These are phyloP conservation scores for Ganoderma sp. DNA, from an alignment of 1,284 basidiomycete species.

Conservation along the genomic window DNA sequence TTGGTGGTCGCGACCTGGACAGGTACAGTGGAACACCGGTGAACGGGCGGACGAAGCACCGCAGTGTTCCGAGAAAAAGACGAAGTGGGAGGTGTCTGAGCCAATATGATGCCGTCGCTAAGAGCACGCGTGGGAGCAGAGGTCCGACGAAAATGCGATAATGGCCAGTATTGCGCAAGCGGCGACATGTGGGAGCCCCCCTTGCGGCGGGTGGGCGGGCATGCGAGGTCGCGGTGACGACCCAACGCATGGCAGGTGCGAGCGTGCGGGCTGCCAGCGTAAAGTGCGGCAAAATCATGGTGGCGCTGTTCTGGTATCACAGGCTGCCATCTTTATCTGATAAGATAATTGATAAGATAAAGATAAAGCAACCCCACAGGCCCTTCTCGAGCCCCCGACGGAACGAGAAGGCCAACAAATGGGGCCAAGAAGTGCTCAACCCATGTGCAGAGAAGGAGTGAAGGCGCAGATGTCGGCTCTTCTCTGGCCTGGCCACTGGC, in stretches of 20 bases:
- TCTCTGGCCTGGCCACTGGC: not conserved
- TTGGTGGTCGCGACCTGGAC: not conserved
- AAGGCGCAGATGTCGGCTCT: not conserved
- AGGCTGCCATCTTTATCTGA: not conserved
- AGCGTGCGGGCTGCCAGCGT: not conserved
- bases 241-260: constrained; percentile 4
- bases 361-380: not conserved
- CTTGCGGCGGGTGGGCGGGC: not conserved
- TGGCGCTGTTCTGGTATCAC: constrained; percentile 15
- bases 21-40: not conserved
- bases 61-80: constrained; percentile 10
- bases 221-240: not conserved
- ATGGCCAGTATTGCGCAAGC: constrained; percentile 14
- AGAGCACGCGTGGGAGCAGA: not conserved
- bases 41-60: not conserved
- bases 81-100: constrained; percentile 10
- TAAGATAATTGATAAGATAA: constrained; percentile 8
- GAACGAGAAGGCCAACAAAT: not conserved
- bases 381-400: not conserved
- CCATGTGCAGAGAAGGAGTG: not conserved
- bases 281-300: constrained; percentile 8
- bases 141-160: constrained; percentile 17
- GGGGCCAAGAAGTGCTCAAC: not conserved
- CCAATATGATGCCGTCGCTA: constrained; percentile 17
- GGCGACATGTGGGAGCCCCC: not conserved